Evolutionary conservation across 2,329 filamentous ascomycete genomes (phyloP), one percentile per base, ranked within the genome.

Genomic region (Hypoxylon rubiginosum): DNA sequence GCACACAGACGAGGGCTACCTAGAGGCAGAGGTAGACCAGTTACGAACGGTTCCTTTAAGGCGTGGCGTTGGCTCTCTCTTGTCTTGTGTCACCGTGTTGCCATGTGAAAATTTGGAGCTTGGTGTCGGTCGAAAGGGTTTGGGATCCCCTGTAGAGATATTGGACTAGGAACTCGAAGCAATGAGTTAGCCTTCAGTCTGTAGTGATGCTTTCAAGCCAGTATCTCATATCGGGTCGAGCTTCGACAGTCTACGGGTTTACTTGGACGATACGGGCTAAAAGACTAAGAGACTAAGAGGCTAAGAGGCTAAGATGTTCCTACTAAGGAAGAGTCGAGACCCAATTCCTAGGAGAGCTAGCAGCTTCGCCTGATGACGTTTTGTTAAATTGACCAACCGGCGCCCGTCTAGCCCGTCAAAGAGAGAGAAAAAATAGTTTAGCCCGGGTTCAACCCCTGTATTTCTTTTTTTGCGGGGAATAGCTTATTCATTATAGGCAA

Each of bases 351-450:
- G 24, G 10, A 39, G 49, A 66, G 51, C 51, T 70, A 41, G 21
- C 57, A 61, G 58, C 49, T 59, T 50, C 24, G 56, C 45, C 50
- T 64, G 63, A 69, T 67, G 67, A 67, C 68, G 68, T 65, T 65
- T 28, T 51, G 58, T 41, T 28, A 66, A 66, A 56, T 66, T 66
- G 62, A 53, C 53, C 54, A 51, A 62, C 19, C 39, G 39, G 39
- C 39, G 39, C n/a, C 36, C 48, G 55, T 50, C 15, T 56, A 68
- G 39, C n/a, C 36, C 48, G 55, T 50, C 15, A 61, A 68, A 46
- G 32, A 30, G 32, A 66, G 53, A 51, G n/a, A 55, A 58, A 50
- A 56, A 49, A 58, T 52, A 56, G 24, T 30, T 41, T 54, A 63
- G 49, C 52, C 36, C 45, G 51, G 26, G 64, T 53, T 62, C 34